Conservation (phyloP, 2,329 filamentous ascomycete species). For the Albophoma yamanashiensis region DNA sequence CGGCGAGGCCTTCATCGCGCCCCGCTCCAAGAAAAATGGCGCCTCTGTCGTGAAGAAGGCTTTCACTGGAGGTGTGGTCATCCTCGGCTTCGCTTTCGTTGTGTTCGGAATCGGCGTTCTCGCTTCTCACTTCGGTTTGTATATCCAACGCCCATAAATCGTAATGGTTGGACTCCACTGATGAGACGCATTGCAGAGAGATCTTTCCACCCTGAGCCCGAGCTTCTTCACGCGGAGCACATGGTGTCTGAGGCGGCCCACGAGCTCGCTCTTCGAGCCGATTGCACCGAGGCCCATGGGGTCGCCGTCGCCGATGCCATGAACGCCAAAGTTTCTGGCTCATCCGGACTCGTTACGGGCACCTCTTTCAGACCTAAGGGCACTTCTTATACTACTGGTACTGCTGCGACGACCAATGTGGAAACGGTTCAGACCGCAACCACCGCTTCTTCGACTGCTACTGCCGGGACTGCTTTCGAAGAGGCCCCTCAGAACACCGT, state of each 20-base stretch:
- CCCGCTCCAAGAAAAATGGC: neutral
- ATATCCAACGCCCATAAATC: neutral
- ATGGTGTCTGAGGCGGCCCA: conserved; percentile 9
- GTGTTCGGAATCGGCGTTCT: conserved; percentile 19
- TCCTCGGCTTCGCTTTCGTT: conserved; percentile 7
- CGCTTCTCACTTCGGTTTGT: conserved; percentile 11
- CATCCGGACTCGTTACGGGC: conserved; percentile 6
- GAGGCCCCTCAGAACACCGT: conserved; percentile 1
- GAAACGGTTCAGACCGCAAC: neutral
- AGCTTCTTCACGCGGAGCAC: conserved; percentile 9
- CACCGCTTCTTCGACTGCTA: neutral
- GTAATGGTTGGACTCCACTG: neutral
- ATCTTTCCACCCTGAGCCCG: neutral
- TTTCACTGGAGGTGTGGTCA: conserved; percentile 4
- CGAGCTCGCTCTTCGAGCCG: conserved; percentile 10
- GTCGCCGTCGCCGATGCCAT: conserved; percentile 6
- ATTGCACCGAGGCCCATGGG: conserved; percentile 8
- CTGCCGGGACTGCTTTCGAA: neutral
- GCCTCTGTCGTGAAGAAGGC: conserved; percentile 6
- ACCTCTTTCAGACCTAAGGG: conserved; percentile 1
- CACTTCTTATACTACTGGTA: neutral
- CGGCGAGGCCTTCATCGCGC: neutral
- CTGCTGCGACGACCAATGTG: neutral
- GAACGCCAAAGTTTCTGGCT: conserved; percentile 1
- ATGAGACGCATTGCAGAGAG: neutral